Evolutionary conservation across 495 filamentous ascomycete genomes (phyloP).

Genomic region (Geopyxis carbonaria): DNA sequence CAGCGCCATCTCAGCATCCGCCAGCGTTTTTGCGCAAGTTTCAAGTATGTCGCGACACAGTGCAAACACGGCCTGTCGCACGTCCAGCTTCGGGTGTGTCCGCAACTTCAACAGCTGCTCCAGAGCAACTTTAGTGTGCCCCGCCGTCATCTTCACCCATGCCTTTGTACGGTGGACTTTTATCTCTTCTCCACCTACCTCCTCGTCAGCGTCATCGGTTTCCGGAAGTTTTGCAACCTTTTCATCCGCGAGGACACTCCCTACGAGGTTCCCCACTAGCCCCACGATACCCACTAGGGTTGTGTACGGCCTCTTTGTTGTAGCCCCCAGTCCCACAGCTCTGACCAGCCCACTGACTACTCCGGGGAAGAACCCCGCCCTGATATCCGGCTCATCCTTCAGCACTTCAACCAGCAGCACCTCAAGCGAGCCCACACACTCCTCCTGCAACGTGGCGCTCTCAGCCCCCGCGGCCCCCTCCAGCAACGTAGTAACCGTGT

Average conservation of each 20-base stretch:
- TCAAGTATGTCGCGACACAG: slow-evolving; percentile 61
- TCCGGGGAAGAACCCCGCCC: slow-evolving; percentile 74
- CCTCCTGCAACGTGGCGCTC: slow-evolving; percentile 45
- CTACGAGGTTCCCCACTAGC: slow-evolving; percentile 42
- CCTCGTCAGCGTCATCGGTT: slow-evolving; percentile 10
- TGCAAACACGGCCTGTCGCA: slow-evolving; percentile 46
- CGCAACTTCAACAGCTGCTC: slow-evolving; percentile 60
- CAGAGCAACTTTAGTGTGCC: slow-evolving; percentile 72
- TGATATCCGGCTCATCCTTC: slow-evolving; percentile 43
- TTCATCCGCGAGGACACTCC: slow-evolving; percentile 48
- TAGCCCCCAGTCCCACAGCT: slow-evolving; percentile 49
- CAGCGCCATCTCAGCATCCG: slow-evolving; percentile 49
- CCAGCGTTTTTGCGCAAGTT: slow-evolving; percentile 56
- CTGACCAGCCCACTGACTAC: slow-evolving; percentile 69
- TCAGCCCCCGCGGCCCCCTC: slow-evolving; percentile 42
- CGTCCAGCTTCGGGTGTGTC: slow-evolving; percentile 53
- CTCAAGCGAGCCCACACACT: slow-evolving; percentile 48
- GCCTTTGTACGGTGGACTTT: slow-evolving; percentile 33
- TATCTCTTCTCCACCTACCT: slow-evolving; percentile 19
- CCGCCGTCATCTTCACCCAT: slow-evolving; percentile 68
- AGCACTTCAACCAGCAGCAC: slow-evolving; percentile 41
- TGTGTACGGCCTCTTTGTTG: slow-evolving; percentile 44
- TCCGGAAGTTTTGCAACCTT: slow-evolving; percentile 30
- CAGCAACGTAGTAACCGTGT: slow-evolving; percentile 62
- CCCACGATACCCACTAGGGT: slow-evolving; percentile 46